Percentiles rank a stretch among this genome's conserved stretches.
Conservation (phyloP, 148 eudicot species). For the Fagopyrum tataricum region DNA sequence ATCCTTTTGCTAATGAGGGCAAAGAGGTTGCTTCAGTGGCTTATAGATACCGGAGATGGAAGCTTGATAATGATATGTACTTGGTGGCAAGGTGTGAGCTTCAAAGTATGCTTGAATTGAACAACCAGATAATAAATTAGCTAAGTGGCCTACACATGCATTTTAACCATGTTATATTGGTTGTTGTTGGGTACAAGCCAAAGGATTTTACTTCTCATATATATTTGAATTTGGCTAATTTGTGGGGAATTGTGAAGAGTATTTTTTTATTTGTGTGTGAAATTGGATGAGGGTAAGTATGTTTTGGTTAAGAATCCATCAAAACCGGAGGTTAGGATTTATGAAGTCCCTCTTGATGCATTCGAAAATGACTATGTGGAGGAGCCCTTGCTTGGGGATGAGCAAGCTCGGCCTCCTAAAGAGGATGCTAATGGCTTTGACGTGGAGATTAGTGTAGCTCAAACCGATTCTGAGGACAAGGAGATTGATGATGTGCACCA, state of each 20-base stretch:
- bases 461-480: slow-evolving; percentile 54
- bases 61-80: slow-evolving; percentile 65
- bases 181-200: slow-evolving; percentile 92
- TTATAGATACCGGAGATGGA: slow-evolving; percentile 88
- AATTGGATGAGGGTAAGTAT: slow-evolving; percentile 88
- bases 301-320: slow-evolving; percentile 88
- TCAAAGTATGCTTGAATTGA: slow-evolving; percentile 64
- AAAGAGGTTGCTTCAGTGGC: slow-evolving; percentile 89
- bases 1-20: slow-evolving; percentile 85
- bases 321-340: slow-evolving; percentile 90
- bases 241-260: slow-evolving; percentile 98
- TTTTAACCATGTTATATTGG: slow-evolving; percentile 80
- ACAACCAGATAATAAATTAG: slow-evolving; percentile 65
- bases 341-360: slow-evolving; percentile 95
- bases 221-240: slow-evolving; percentile 67
- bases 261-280: slow-evolving; percentile 98
- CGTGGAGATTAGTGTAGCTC: slow-evolving; percentile 43
- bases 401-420: slow-evolving; percentile 84
- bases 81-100: slow-evolving; percentile 79
- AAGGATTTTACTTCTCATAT: slow-evolving; percentile 87
- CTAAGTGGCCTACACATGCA: slow-evolving; percentile 96
- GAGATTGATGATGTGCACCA: slow-evolving; percentile 52
- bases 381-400: slow-evolving; percentile 92
- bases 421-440: slow-evolving; percentile 45
- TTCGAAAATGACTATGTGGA: slow-evolving; percentile 96